Conservation (phyloP, 108 stramenopile species). For the Skeletonema potamos region DNA sequence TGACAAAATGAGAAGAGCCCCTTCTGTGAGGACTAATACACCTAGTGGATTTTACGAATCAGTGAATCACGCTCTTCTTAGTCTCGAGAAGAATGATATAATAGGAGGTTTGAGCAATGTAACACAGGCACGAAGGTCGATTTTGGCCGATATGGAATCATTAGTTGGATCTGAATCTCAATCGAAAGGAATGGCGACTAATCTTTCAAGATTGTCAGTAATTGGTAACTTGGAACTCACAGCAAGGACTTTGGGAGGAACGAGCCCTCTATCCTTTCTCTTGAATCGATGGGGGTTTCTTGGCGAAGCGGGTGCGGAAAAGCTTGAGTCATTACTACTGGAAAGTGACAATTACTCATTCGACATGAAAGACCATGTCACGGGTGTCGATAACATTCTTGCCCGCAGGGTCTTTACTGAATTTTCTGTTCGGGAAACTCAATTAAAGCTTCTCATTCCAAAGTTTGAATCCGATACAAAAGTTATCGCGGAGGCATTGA, state of each 20-base stretch:
- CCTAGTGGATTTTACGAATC: constrained; percentile 29
- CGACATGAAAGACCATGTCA: constrained; percentile 8
- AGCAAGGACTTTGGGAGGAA: constrained; percentile 23
- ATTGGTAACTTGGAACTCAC: constrained; percentile 17
- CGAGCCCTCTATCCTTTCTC: neutral
- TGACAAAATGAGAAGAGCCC: neutral
- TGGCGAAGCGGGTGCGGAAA: constrained; percentile 9
- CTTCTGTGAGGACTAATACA: neutral
- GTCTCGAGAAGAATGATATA: constrained; percentile 24
- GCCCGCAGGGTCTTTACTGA: constrained; percentile 23
- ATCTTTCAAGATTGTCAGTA: constrained; percentile 30
- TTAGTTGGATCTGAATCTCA: constrained; percentile 38
- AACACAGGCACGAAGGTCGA: constrained; percentile 21
- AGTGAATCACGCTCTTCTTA: constrained; percentile 17
- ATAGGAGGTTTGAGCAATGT: constrained; percentile 21
- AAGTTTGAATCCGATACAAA: neutral
- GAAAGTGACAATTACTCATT: constrained; percentile 13
- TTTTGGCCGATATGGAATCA: constrained; percentile 30
- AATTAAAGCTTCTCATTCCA: constrained; percentile 23
- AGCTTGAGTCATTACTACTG: constrained; percentile 23
- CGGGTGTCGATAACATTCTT: neutral
- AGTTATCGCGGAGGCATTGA: constrained; percentile 26
- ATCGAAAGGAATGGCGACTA: constrained; percentile 15
- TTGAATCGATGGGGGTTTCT: constrained; percentile 28
- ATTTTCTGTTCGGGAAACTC: constrained; percentile 36